Evolutionary conservation across 2,329 filamentous ascomycete species (phyloP).

Genomic region (Trichoderma asperellum): DNA sequence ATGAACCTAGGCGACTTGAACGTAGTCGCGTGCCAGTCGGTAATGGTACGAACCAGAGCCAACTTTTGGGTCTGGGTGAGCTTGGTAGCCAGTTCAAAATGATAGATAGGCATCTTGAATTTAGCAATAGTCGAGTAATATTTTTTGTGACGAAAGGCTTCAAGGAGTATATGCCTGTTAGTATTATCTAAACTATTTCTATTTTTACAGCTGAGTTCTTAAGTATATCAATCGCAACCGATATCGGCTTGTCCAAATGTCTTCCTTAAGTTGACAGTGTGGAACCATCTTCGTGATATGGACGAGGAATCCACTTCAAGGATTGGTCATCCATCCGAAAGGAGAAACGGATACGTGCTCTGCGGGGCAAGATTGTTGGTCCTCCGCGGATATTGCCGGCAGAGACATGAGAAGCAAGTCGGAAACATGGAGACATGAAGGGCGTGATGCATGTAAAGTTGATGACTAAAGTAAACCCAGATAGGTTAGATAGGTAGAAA

Average conservation of each 20-base stretch:
- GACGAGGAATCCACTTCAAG: background rate
- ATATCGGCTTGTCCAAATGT: constrained; percentile 8
- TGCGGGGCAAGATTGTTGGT: background rate
- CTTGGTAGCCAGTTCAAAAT: constrained; percentile 27
- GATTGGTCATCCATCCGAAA: constrained; percentile 20
- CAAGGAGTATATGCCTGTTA: background rate
- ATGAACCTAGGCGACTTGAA: constrained; percentile 28
- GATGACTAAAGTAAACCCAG: constrained; percentile 2
- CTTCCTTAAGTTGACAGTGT: background rate
- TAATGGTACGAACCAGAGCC: constrained; percentile 24
- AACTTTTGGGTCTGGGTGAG: constrained; percentile 25
- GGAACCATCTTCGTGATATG: constrained; percentile 14
- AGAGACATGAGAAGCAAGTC: background rate
- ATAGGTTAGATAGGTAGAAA: background rate
- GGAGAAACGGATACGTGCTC: background rate
- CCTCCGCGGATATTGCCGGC: constrained; percentile 13
- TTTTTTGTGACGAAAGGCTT: background rate
- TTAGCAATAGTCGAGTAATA: background rate
- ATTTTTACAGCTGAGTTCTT: background rate
- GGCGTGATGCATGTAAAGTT: background rate
- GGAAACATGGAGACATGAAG: background rate
- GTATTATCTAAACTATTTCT: background rate
- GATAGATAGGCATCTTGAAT: constrained; percentile 24
- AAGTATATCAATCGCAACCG: background rate
- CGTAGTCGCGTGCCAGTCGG: constrained; percentile 29